phyloP scores from a whole-genome alignment of 2,329 filamentous ascomycete species.

The Talaromyces sp. region DNA sequence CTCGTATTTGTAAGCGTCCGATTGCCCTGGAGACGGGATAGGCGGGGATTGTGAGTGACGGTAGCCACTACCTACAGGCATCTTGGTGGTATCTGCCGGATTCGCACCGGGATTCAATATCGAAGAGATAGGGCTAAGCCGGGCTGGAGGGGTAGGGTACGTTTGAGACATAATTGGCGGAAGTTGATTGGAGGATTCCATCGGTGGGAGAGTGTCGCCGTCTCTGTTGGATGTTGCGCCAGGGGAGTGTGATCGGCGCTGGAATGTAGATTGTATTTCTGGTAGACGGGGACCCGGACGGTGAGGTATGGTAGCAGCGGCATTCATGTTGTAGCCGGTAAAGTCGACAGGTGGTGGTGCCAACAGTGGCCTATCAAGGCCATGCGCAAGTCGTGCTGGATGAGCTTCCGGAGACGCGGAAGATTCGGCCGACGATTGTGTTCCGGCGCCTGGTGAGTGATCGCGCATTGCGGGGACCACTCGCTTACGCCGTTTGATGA shows the following conservation, averaged over 20 bases:
- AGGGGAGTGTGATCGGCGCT: conserved; percentile 18
- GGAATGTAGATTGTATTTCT: conserved; percentile 25
- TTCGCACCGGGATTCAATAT: conserved; percentile 60
- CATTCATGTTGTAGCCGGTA: conserved; percentile 42
- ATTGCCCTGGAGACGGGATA: conserved; percentile 36
- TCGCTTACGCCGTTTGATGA: conserved; percentile 92
- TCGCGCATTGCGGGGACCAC: conserved; percentile 73
- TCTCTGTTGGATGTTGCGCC: conserved; percentile 28
- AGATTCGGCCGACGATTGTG: conserved; percentile 42
- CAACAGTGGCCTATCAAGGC: conserved; percentile 39
- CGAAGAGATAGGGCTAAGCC: conserved; percentile 71
- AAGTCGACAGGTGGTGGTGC: conserved; percentile 51
- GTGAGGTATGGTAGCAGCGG: conserved; percentile 28
- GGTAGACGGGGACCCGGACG: conserved; percentile 32
- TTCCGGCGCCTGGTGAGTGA: conserved; percentile 40
- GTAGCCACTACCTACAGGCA: neutral
- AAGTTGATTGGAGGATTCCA: conserved; percentile 38
- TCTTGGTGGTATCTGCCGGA: conserved; percentile 25
- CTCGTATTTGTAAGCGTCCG: conserved; percentile 53
- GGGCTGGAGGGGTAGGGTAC: conserved; percentile 48
- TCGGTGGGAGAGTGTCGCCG: conserved; percentile 27
- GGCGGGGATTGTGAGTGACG: conserved; percentile 28
- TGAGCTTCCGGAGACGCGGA: conserved; percentile 43
- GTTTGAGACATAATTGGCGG: conserved; percentile 38
- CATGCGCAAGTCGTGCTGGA: conserved; percentile 31